These are phyloP conservation scores for Massospora cicadina DNA, from an alignment of 371 early-diverging fungal genomes.

Conservation along the genomic window DNA sequence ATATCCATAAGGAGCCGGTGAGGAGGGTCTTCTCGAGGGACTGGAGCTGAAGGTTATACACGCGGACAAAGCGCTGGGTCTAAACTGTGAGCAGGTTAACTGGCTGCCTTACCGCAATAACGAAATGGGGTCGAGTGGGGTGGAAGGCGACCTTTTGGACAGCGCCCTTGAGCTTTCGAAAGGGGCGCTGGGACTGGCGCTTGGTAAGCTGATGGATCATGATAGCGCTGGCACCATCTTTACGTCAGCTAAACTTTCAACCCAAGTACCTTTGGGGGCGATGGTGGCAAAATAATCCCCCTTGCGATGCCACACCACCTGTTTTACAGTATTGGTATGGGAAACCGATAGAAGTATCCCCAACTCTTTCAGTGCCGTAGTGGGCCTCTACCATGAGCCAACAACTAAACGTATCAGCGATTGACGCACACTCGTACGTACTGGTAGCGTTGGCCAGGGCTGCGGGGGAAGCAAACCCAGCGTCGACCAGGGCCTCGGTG, in stretches of 20 bases:
- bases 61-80: conserved; percentile 81
- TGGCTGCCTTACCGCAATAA: conserved; percentile 52
- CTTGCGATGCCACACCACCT: conserved; percentile 85
- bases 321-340: conserved; percentile 35
- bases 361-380: conserved; percentile 25
- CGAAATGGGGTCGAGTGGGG: conserved; percentile 77
- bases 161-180: conserved; percentile 66
- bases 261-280: conserved; percentile 37
- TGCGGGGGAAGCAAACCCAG: background rate
- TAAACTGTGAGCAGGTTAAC: conserved; percentile 12
- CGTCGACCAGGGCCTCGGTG: background rate
- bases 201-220: conserved; percentile 83
- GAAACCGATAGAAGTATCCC: conserved; percentile 12
- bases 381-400: conserved; percentile 39
- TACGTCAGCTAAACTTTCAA: background rate
- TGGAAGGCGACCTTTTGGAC: conserved; percentile 85
- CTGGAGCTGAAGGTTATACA: conserved; percentile 83
- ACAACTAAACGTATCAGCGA: background rate
- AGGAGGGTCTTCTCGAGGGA: conserved; percentile 59
- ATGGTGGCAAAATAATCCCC: conserved; percentile 91
- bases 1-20: conserved; percentile 83
- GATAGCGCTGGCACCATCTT: conserved; percentile 32
- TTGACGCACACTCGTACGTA: background rate
- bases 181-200: conserved; percentile 74
- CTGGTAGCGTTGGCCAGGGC: background rate